Conservation (phyloP, 2,329 filamentous ascomycete species). For the Penicillium sp. region DNA sequence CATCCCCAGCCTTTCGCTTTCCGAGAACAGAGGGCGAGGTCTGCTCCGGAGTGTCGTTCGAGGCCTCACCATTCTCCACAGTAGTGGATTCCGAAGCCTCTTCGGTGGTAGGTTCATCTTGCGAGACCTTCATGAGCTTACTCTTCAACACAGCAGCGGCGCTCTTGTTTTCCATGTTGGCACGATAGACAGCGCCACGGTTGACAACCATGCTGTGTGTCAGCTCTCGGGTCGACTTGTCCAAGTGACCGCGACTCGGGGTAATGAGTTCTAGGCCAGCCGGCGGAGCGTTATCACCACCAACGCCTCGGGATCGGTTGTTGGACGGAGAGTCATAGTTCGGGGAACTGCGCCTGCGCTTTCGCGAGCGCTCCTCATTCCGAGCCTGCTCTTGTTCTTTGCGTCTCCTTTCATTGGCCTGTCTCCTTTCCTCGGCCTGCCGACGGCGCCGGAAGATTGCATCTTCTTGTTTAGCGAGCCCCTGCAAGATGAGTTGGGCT, state of each 20-base stretch:
- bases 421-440: constrained; percentile 78
- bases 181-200: constrained; percentile 61
- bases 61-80: constrained; percentile 26
- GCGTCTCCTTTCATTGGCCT: constrained; percentile 73
- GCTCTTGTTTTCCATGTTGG: constrained; percentile 86
- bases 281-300: constrained; percentile 39
- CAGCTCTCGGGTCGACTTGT: constrained; percentile 58
- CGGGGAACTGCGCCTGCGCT: constrained; percentile 47
- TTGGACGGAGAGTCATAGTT: constrained; percentile 35
- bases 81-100: constrained; percentile 28
- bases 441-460: constrained; percentile 86
- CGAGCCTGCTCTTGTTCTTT: constrained; percentile 65
- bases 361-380: constrained; percentile 44
- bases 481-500: constrained; percentile 82
- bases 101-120: constrained; percentile 16
- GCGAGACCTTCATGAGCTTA: constrained; percentile 59
- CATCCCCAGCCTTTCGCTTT: constrained; percentile 66
- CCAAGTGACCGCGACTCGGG: constrained; percentile 53
- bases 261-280: constrained; percentile 56
- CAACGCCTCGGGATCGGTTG: constrained; percentile 26
- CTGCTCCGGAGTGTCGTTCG: constrained; percentile 26
- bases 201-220: constrained; percentile 90
- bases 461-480: constrained; percentile 88
- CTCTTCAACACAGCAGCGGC: constrained; percentile 85
- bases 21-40: constrained; percentile 36